A percentile compares a stretch with the other conserved stretches of the same genome.
Evolutionary conservation across 169 alveolate species (phyloP).

Genomic region (Cryptosporidium sp.): DNA sequence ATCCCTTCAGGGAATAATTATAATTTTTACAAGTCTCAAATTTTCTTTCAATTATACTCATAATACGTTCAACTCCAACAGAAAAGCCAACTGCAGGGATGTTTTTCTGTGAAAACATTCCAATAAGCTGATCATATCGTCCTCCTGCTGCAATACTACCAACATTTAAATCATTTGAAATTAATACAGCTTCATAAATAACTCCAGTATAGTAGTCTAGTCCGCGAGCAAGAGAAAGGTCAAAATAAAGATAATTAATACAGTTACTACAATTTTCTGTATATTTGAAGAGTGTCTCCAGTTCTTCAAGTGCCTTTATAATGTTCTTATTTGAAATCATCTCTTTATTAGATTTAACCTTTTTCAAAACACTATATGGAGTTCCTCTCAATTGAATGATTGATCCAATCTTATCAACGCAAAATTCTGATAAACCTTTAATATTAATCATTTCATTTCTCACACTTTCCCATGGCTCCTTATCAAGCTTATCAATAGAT

Average conservation of each 20-base stretch:
- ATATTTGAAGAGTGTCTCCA: slow-evolving; percentile 80
- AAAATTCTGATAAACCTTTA: slow-evolving; percentile 89
- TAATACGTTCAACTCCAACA: slow-evolving; percentile 94
- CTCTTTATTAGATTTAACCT: slow-evolving; percentile 70
- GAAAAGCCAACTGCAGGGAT: slow-evolving; percentile 96
- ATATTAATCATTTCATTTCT: slow-evolving; percentile 89
- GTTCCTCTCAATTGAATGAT: slow-evolving; percentile 87
- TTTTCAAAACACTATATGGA: slow-evolving; percentile 82
- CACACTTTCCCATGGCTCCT: slow-evolving; percentile 94
- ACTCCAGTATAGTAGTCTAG: slow-evolving; percentile 97
- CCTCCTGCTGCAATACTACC: slow-evolving; percentile 99
- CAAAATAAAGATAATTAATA: slow-evolving; percentile 80
- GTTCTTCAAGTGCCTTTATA: slow-evolving; percentile 81
- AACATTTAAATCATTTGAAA: slow-evolving; percentile 82
- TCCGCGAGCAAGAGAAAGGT: slow-evolving; percentile 95
- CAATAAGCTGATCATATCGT: slow-evolving; percentile 94
- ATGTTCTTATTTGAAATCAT: slow-evolving; percentile 77
- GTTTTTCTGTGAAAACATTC: slow-evolving; percentile 89
- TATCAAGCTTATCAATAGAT: slow-evolving; percentile 96
- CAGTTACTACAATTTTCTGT: slow-evolving; percentile 69
- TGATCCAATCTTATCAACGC: slow-evolving; percentile 86
- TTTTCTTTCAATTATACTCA: slow-evolving; percentile 87
- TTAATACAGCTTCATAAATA: slow-evolving; percentile 93
- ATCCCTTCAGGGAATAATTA: slow-evolving; percentile 10
- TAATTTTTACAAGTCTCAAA: slow-evolving; percentile 44